Conservation (phyloP, 495 filamentous ascomycete species). For the Aspergillus wentii region DNA sequence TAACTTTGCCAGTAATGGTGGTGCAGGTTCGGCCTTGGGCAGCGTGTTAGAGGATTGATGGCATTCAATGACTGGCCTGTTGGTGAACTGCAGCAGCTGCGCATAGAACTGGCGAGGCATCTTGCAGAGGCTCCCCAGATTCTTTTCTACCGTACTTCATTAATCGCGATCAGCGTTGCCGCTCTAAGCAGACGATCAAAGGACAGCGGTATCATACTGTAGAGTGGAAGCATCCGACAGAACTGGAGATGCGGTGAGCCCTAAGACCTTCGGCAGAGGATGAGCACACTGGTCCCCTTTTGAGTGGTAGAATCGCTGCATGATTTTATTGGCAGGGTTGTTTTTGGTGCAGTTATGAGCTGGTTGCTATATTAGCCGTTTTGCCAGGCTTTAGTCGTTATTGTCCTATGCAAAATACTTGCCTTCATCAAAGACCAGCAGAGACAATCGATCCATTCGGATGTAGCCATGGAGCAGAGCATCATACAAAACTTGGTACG, state of each 20-base stretch:
- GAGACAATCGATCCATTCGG: slow-evolving; percentile 47
- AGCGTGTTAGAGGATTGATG: neutral
- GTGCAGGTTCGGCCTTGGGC: neutral
- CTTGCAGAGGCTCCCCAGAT: neutral
- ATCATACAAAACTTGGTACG: slow-evolving; percentile 65
- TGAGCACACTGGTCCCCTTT: neutral
- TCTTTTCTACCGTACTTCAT: neutral
- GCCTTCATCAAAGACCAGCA: slow-evolving; percentile 83
- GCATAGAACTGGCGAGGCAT: slow-evolving; percentile 1
- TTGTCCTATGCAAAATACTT: too few relatives aligned
- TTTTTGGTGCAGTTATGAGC: slow-evolving; percentile 5
- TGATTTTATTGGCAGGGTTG: slow-evolving; percentile 4
- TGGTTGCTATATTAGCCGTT: neutral
- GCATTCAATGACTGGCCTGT: slow-evolving; percentile 2
- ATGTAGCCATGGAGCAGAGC: slow-evolving; percentile 70
- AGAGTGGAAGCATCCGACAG: neutral
- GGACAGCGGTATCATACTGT: neutral
- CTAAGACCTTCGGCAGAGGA: neutral
- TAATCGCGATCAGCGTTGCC: too few relatives aligned
- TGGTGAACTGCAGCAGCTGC: slow-evolving; percentile 3
- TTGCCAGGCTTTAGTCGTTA: too few relatives aligned
- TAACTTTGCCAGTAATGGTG: neutral
- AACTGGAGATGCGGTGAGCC: slow-evolving; percentile 1
- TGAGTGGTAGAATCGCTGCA: slow-evolving; percentile 3
- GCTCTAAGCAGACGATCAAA: too few relatives aligned